Percentiles rank a stretch among this genome's conserved stretches.
Conservation (phyloP, 179 eudicot genomes). For the Actinidia polygama region DNA sequence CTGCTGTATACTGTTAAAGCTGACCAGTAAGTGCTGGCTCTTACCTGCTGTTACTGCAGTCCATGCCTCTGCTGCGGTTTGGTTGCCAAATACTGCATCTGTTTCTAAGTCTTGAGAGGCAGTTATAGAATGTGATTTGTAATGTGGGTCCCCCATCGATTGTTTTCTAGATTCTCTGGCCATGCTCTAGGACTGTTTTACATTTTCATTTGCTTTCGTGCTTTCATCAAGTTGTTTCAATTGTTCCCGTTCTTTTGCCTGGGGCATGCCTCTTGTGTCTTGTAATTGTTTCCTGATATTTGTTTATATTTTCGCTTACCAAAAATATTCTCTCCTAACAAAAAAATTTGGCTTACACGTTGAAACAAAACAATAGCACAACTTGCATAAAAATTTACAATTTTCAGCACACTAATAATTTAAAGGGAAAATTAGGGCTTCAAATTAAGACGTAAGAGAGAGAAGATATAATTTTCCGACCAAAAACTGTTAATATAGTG, state of each 20-base stretch:
- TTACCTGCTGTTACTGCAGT: no score
- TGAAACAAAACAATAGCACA: neutral
- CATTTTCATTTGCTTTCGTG: no score
- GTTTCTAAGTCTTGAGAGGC: no score
- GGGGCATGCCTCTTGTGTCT: neutral
- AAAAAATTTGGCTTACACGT: neutral
- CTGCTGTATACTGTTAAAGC: no score
- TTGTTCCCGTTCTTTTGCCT: neutral
- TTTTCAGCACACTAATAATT: neutral
- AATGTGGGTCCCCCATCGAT: neutral
- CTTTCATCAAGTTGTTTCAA: neutral
- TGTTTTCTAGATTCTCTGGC: neutral
- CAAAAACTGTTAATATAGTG: neutral
- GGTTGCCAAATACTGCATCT: no score
- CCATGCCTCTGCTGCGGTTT: no score
- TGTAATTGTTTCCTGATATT: neutral
- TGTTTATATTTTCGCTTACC: neutral
- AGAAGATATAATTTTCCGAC: neutral
- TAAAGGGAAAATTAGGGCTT: neutral
- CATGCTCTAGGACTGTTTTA: neutral
- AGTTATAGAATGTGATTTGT: neutral
- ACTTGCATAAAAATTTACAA: neutral
- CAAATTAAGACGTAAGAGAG: neutral
- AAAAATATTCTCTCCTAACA: neutral
- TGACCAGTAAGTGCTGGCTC: no score